These are phyloP conservation scores for Akanthomyces dipterigenus DNA, from an alignment of 2,329 filamentous ascomycete genomes.

Conservation along the genomic window DNA sequence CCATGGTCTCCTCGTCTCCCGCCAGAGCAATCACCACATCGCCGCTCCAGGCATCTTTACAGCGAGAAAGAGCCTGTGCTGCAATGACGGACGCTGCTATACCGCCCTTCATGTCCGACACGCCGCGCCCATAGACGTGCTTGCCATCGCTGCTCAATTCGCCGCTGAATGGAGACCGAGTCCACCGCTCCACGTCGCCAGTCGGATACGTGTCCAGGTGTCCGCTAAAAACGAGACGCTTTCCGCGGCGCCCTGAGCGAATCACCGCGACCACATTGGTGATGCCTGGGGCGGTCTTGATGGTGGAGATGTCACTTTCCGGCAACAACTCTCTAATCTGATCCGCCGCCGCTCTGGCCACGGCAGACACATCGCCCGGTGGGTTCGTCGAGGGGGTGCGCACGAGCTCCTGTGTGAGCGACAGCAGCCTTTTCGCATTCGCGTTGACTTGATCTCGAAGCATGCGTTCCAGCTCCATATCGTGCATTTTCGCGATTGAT, in stretches of 20 bases:
- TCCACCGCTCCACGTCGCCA: conserved; percentile 11
- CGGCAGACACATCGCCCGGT: conserved; percentile 7
- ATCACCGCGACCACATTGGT: conserved; percentile 12
- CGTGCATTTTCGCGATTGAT: neutral
- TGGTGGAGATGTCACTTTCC: conserved; percentile 7
- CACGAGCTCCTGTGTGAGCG: neutral
- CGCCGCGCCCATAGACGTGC: conserved; percentile 12
- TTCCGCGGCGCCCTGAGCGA: conserved; percentile 3
- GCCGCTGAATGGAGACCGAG: conserved; percentile 3
- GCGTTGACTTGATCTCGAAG: neutral
- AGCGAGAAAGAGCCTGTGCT: neutral
- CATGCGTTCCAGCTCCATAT: neutral
- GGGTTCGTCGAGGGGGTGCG: conserved; percentile 5
- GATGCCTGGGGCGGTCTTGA: conserved; percentile 10
- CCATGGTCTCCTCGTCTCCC: conserved; percentile 15
- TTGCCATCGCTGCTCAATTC: conserved; percentile 11
- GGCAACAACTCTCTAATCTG: conserved; percentile 10
- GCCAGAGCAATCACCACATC: conserved; percentile 13
- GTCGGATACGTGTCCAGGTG: conserved; percentile 13
- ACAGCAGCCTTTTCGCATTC: neutral
- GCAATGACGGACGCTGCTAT: conserved; percentile 13
- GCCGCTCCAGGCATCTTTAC: conserved; percentile 7
- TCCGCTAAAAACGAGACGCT: conserved; percentile 14
- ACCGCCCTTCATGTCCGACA: conserved; percentile 14
- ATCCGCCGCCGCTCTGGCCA: conserved; percentile 3